Base-by-base conservation (phyloP, 768 basidiomycete species). In the Pleurotus eryngii region DNA sequence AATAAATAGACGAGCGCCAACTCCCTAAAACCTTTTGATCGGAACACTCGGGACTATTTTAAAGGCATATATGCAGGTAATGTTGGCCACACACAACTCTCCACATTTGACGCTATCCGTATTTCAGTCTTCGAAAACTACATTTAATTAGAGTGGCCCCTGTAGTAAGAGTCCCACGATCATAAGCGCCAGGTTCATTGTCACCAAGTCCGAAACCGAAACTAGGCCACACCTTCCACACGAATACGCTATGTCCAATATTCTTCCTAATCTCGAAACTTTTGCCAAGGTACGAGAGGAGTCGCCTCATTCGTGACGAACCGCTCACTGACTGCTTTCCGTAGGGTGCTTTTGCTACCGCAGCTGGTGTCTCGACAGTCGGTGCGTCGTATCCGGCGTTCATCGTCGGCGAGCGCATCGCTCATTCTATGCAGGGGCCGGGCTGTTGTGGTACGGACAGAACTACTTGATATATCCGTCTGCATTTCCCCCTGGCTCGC, bases 381-480 rank as follows among this genome's bases (percentile, higher is more conserved):
- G 79, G 84, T 85, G 59, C 48, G 74, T 70, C 40, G 17, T 46
- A 11, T 20, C 8, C 43, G 30, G 26, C 17, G 45, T 50, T 37
- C 11, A 35, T 35, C 39, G 27, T 57, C 57, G 18, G 18, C 12
- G n/a, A 17, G 38, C 5, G 20, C 37, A 40, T 39, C 38, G n/a
- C 15, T 48, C 56, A 37, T 46, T 39, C 57, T 5, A 15, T 20
- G 18, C 61, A 90, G 89, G 85, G 58, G 81, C 81, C 49, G 86
- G 89, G 8, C 77, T 95, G 37, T 79, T 93, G 15, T 94, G 89
- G 71, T 88, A 89, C 62, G 92, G 90, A 26, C 95, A 98, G 68
- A 89, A 87, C 67, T 88, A 82, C 63, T 77, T 98, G 53, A 95
- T 98, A 68, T 98, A 96, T 69, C 95, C 95, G 0, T 87, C 92